Percentiles rank a stretch among this genome's conserved stretches.
Conservation (phyloP, 164 flowering plant genomes). For the Vitis vinifera region ASM3070453v1 NC_081806.1:7408001-7408500, state of each 20-base stretch:
- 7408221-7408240: not conserved
- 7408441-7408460: no score
- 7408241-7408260: not conserved
- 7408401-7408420: no score
- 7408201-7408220: not conserved
- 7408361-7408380: no score
- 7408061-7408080: slow-evolving; percentile 72
- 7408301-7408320: not conserved
- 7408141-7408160: not conserved
- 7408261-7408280: not conserved
- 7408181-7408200: not conserved
- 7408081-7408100: slow-evolving; percentile 93
- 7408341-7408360: no score
- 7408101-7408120: slow-evolving; percentile 73
- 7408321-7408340: not conserved
- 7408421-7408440: no score
- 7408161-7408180: not conserved
- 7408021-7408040: slow-evolving; percentile 80
- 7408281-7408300: not conserved
- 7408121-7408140: slow-evolving; percentile 1
- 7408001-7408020: slow-evolving; percentile 58
- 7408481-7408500: no score
- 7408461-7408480: no score
- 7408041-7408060: slow-evolving; percentile 86
- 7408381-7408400: no score